Percentiles rank a stretch among this genome's conserved stretches.
Evolutionary conservation across 176 grass and related monocot genomes (phyloP).

Genomic region (Oryza glumipatula): DNA sequence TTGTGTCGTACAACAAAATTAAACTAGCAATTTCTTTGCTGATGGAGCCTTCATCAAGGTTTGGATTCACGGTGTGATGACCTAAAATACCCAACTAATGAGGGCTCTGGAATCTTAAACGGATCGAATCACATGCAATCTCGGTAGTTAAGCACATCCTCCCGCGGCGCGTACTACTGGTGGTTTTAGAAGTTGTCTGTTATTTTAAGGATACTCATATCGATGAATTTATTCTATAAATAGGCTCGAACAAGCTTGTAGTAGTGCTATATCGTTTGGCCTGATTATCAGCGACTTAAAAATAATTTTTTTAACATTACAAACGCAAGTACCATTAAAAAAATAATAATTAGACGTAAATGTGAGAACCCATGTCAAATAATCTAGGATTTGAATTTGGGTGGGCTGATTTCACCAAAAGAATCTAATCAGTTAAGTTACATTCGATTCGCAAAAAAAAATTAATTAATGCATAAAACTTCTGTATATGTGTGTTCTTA

Average conservation of each 20-base stretch:
- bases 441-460: no score
- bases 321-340: no score
- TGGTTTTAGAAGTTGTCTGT: not conserved
- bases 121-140: slow-evolving; percentile 2
- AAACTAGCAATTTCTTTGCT: not conserved
- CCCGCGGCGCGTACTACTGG: not conserved
- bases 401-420: no score
- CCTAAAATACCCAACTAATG: slow-evolving; percentile 37
- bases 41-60: not conserved
- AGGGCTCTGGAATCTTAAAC: not conserved
- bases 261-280: no score
- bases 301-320: no score
- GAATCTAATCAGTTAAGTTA: no score
- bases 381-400: no score
- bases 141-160: not conserved
- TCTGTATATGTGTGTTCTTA: no score
- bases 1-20: not conserved
- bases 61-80: not conserved
- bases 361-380: no score
- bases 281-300: no score
- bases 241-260: not conserved
- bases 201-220: not conserved
- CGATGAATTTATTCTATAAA: not conserved
- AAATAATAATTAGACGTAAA: no score
- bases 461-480: no score